Conservation (phyloP, 1,284 basidiomycete species). For the Xerocomus alliaceus region DNA sequence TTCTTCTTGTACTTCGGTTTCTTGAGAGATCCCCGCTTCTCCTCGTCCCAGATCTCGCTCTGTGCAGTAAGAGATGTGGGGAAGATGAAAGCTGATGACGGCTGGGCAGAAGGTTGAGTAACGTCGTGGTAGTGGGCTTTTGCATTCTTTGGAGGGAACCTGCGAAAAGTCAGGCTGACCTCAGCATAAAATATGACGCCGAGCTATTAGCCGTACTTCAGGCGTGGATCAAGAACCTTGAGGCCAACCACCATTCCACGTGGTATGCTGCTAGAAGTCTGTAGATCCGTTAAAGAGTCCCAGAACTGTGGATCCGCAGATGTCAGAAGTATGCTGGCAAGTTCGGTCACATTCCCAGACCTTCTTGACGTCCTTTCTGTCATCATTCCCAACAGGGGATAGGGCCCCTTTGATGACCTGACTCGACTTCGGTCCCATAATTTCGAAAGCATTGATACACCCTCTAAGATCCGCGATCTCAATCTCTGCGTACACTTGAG, state of each 20-base stretch:
- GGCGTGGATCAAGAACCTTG: conserved; percentile 79
- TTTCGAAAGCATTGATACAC: conserved; percentile 81
- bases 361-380: conserved; percentile 64
- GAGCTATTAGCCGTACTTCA: conserved; percentile 55
- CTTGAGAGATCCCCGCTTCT: conserved; percentile 55
- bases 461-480: conserved; percentile 74
- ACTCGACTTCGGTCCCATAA: conserved; percentile 84
- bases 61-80: conserved; percentile 67
- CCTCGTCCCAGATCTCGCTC: conserved; percentile 76
- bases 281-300: conserved; percentile 63
- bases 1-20: conserved; percentile 81
- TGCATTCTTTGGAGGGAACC: conserved; percentile 82
- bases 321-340: conserved; percentile 1
- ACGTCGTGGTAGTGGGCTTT: conserved; percentile 46
- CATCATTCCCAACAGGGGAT: conserved; percentile 59
- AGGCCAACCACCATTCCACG: conserved; percentile 79
- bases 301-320: conserved; percentile 64
- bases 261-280: conserved; percentile 70
- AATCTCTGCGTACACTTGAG: conserved; percentile 49
- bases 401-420: conserved; percentile 80
- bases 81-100: conserved; percentile 47
- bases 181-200: background rate
- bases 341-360: conserved; percentile 42
- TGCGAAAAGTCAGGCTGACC: conserved; percentile 36
- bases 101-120: conserved; percentile 9